Base-by-base conservation (phyloP, 2,329 filamentous ascomycete species). In the Fusarium phyllophilum region DNA sequence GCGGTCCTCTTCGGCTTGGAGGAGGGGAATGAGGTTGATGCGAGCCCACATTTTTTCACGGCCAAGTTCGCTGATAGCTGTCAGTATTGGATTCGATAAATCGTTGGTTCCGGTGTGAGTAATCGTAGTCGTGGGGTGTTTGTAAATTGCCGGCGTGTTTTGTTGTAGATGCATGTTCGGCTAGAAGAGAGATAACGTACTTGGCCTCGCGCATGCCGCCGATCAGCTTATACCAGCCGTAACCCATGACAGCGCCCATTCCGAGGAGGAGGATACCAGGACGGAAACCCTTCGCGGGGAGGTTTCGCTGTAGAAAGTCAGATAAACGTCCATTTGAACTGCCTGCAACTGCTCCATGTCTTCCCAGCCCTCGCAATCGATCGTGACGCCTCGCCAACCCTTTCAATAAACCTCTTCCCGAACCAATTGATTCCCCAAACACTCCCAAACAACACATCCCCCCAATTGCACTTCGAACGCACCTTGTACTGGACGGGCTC, bases 21-120 rank as follows among this genome's bases (percentile, higher is more conserved):
- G 90, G 73, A 97, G 86, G 66, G 96, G 96, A 80, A 96, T 96
- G 74, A 99, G 89, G 85, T 98, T 91, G 85, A 99, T 97, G 81
- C 96, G 93, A 71, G 94, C 91, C 96, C 96, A 99, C 90, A 97
- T 96, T 88, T 98, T 99, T 82, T 99, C 96, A 79, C 96, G 94
- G 73, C 92, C 94, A 77, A 97, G 92, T 85, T 99, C 96, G 81
- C 95, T 98, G 79, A 17, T 29, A 12, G 1, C 3, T 33, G 69
- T 76, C 39, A 75, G 66, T 33, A 22, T 48, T 55, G 36, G 8
- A 2, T 34, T 18, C 15, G 4, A 14, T 11, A 29, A 9, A 18
- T 20, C 12, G 17, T n/a, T 36, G 4, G 26, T 9, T 15, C 33
- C 9, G 20, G 38, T 31, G 24, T 0, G 1, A 12, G 31, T 3